These are phyloP conservation scores for Coccomyxa sp. DNA, from an alignment of 139 green algal genomes.

Conservation along the genomic window DNA sequence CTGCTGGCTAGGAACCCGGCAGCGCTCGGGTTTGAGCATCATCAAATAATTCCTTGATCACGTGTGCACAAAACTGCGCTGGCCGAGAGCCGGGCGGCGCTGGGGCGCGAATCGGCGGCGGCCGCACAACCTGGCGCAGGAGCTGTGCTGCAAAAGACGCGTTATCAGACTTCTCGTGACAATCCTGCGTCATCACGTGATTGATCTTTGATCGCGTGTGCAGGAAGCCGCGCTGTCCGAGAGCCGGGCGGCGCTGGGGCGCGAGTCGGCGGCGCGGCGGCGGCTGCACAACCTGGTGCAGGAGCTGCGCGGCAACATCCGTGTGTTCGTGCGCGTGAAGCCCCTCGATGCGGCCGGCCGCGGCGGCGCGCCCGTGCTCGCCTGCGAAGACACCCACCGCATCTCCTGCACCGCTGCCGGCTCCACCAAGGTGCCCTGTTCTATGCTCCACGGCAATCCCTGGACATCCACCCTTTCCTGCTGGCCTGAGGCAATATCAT, in stretches of 20 bases:
- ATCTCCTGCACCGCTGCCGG: slow-evolving; percentile 9
- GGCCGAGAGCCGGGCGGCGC: slow-evolving; percentile 28
- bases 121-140: slow-evolving; percentile 30
- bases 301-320: slow-evolving; percentile 36
- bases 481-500: too few species aligned
- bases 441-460: too few species aligned
- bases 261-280: slow-evolving; percentile 20
- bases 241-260: slow-evolving; percentile 18
- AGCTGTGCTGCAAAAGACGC: slow-evolving; percentile 33
- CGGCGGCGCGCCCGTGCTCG: slow-evolving; percentile 6
- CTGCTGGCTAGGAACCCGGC: too few species aligned
- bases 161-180: too few species aligned
- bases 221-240: slow-evolving; percentile 35
- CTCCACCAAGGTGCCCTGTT: slow-evolving; percentile 11
- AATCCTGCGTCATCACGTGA: too few species aligned
- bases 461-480: too few species aligned
- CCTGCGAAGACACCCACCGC: slow-evolving; percentile 9
- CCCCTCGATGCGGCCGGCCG: slow-evolving; percentile 1
- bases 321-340: slow-evolving; percentile 24
- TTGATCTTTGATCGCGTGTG: too few species aligned
- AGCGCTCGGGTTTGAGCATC: too few species aligned
- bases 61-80: slow-evolving; percentile 35
- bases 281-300: slow-evolving; percentile 32
- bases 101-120: slow-evolving; percentile 17
- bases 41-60: too few species aligned